phyloP scores from a whole-genome alignment of 305 asterid species.

The Salvia sclarea region DNA sequence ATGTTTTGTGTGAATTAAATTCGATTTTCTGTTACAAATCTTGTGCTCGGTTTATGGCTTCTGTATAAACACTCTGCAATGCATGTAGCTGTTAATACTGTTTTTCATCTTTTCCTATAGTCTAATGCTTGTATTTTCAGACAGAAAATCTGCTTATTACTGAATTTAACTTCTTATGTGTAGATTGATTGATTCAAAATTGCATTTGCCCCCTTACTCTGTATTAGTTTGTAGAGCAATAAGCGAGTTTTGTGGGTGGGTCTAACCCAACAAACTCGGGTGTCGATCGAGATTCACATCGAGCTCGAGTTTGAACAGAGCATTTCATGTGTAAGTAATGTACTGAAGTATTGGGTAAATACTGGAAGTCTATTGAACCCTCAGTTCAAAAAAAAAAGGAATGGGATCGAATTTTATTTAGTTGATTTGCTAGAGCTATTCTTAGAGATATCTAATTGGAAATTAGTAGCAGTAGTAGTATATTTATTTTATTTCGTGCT shows the following conservation, averaged over 20 bases:
- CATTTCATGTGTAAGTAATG: too few relatives aligned
- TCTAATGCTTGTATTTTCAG: conserved; percentile 14
- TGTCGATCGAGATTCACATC: too few relatives aligned
- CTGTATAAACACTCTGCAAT: conserved; percentile 13
- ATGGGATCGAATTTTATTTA: too few relatives aligned
- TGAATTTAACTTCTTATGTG: not conserved
- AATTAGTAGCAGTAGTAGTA: too few relatives aligned
- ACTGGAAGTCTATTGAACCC: too few relatives aligned
- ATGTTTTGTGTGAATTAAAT: conserved; percentile 9
- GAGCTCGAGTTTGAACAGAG: too few relatives aligned
- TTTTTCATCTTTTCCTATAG: not conserved
- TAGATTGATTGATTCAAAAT: not conserved
- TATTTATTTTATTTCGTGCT: too few relatives aligned
- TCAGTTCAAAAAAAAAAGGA: too few relatives aligned
- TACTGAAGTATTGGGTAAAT: too few relatives aligned
- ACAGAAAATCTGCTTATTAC: not conserved
- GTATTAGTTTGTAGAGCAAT: not conserved
- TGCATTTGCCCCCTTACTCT: not conserved
- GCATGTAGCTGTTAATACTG: conserved; percentile 22
- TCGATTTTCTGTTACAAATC: not conserved
- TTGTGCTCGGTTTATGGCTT: conserved; percentile 7
- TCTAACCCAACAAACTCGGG: too few relatives aligned
- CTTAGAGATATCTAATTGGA: too few relatives aligned
- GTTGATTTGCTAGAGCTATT: too few relatives aligned
- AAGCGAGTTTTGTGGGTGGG: not conserved